Conservation (phyloP, 768 basidiomycete species). For the Terana coerulea region DNA sequence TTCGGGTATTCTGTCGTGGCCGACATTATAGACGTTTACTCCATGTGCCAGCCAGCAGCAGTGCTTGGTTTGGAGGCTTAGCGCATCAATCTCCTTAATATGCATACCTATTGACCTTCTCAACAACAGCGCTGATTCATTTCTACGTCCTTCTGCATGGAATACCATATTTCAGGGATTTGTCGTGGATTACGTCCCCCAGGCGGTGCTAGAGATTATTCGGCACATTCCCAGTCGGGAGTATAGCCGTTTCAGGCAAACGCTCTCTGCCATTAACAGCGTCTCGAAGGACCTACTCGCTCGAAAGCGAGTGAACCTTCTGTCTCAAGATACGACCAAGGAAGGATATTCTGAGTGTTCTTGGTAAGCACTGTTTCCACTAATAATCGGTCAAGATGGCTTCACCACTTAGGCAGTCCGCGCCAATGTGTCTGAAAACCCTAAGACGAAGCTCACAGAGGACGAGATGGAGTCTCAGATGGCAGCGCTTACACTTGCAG, state of each 20-base stretch:
- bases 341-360: constrained; percentile 52
- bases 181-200: constrained; percentile 29
- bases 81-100: too few species aligned
- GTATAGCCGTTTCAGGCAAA: constrained; percentile 25
- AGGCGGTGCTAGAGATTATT: constrained; percentile 21
- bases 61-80: too few species aligned
- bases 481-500: constrained; percentile 10
- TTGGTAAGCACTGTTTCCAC: constrained; percentile 34
- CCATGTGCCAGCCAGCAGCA: too few species aligned
- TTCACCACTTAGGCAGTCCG: constrained; percentile 34
- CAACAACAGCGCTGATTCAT: constrained; percentile 29
- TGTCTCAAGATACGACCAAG: constrained; percentile 43
- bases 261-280: constrained; percentile 24
- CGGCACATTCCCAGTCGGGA: constrained; percentile 27
- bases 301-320: constrained; percentile 43
- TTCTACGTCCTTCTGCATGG: constrained; percentile 20
- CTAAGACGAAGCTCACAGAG: constrained; percentile 33
- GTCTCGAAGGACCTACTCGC: constrained; percentile 45
- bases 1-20: too few species aligned
- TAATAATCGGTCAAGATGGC: neutral
- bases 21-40: too few species aligned
- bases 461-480: constrained; percentile 27
- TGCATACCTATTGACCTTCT: too few species aligned
- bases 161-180: constrained; percentile 24
- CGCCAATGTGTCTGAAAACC: constrained; percentile 50